A percentile compares a stretch with the other conserved stretches of the same genome.
Evolutionary conservation across 257 asterid species (phyloP).

Genomic region (Primulina eburnea): DNA sequence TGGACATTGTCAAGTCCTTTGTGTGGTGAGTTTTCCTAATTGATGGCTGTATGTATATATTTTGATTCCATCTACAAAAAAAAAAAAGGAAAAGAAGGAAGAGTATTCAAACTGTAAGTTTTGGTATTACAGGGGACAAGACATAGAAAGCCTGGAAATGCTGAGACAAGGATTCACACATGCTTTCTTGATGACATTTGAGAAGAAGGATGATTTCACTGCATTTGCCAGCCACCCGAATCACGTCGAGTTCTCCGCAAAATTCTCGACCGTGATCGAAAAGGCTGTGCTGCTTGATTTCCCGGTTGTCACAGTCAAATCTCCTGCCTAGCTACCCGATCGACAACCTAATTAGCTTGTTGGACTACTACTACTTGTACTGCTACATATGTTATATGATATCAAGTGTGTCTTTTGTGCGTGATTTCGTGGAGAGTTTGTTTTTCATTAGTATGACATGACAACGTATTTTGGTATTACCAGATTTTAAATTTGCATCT

Average conservation of each 20-base stretch:
- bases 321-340: constrained; percentile 25
- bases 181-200: constrained; percentile 81
- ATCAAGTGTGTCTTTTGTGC: no score
- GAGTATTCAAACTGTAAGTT: background rate
- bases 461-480: no score
- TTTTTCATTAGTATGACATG: no score
- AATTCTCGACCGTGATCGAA: constrained; percentile 65
- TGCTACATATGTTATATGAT: no score
- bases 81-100: no score
- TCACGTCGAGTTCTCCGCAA: constrained; percentile 61
- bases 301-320: constrained; percentile 58
- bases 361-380: no score
- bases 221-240: constrained; percentile 62
- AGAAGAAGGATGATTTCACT: constrained; percentile 65
- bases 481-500: background rate
- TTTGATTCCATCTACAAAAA: background rate
- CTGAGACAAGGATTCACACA: constrained; percentile 87
- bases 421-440: no score
- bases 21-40: constrained; percentile 53
- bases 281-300: constrained; percentile 86
- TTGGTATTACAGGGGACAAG: constrained; percentile 64
- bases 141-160: constrained; percentile 72
- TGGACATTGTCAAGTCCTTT: constrained; percentile 78
- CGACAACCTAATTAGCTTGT: background rate
- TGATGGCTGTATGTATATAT: no score